A percentile compares a stretch with the other conserved stretches of the same genome.
Conservation (phyloP, 2,329 filamentous ascomycete genomes). For the Hypoxylon sp. region DNA sequence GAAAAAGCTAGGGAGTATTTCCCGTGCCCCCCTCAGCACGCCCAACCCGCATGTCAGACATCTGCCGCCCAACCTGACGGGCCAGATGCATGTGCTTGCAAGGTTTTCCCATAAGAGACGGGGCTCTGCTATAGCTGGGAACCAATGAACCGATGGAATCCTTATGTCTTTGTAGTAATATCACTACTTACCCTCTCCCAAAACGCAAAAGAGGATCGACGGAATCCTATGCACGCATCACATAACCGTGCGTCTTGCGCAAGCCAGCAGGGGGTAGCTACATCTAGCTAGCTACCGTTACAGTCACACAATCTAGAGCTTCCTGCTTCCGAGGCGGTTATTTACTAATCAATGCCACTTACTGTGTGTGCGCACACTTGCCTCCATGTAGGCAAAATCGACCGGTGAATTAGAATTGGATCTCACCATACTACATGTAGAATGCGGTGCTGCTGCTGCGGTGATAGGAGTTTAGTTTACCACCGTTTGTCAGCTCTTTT, state of each 20-base stretch:
- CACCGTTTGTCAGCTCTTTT: slow-evolving; percentile 6
- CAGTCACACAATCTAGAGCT: slow-evolving; percentile 9
- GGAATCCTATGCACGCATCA: slow-evolving; percentile 9
- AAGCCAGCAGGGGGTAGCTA: slow-evolving; percentile 16
- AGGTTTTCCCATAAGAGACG: slow-evolving; percentile 7
- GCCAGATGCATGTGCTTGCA: slow-evolving; percentile 13
- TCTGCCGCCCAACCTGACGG: slow-evolving; percentile 33
- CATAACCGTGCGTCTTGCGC: neutral
- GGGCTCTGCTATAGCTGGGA: slow-evolving; percentile 12
- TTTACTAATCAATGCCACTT: slow-evolving; percentile 20
- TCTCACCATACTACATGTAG: neutral
- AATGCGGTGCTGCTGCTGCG: neutral
- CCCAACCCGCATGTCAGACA: slow-evolving; percentile 9
- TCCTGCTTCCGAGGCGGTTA: slow-evolving; percentile 17
- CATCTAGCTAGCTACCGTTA: slow-evolving; percentile 14
- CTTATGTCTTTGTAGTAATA: slow-evolving; percentile 21
- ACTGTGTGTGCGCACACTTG: neutral
- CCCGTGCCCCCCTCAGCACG: slow-evolving; percentile 3
- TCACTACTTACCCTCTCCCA: slow-evolving; percentile 11
- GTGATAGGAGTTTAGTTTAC: slow-evolving; percentile 30
- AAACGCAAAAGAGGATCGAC: slow-evolving; percentile 22
- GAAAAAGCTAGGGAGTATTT: neutral
- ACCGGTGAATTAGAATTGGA: neutral
- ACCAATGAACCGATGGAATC: slow-evolving; percentile 21
- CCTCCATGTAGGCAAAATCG: slow-evolving; percentile 9